A percentile compares a stretch with the other conserved stretches of the same genome.
Conservation (phyloP, 805 yeast genomes). For the Candida anglica region DNA sequence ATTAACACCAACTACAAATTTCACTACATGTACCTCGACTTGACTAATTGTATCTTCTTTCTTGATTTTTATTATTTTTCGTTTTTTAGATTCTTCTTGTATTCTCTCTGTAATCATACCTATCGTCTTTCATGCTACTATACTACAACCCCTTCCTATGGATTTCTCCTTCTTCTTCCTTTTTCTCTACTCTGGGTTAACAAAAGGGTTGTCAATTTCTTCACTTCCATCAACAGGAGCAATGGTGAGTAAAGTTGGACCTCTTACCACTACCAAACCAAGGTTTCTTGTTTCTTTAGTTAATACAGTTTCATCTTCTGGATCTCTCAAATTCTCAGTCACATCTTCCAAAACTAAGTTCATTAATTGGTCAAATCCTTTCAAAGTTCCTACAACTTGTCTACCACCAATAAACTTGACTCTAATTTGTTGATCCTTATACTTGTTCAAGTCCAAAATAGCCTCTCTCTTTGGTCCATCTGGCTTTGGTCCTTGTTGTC, state of each 20-base stretch:
- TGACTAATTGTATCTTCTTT: background rate
- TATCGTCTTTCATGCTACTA: background rate
- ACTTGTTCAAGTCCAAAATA: constrained; percentile 73
- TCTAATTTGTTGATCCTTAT: constrained; percentile 66
- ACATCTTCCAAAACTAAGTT: constrained; percentile 72
- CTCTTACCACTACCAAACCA: constrained; percentile 82
- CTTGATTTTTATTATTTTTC: too few species aligned
- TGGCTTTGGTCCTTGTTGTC: constrained; percentile 17
- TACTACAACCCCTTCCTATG: background rate
- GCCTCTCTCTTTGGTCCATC: constrained; percentile 91
- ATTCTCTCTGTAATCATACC: background rate
- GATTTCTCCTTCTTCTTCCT: background rate
- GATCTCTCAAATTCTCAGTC: constrained; percentile 60
- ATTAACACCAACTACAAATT: too few species aligned
- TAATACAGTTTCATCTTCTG: constrained; percentile 55
- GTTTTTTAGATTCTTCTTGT: background rate
- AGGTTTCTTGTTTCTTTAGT: constrained; percentile 60
- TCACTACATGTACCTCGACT: too few species aligned
- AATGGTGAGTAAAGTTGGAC: constrained; percentile 70
- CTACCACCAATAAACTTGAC: constrained; percentile 87
- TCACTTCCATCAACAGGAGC: constrained; percentile 74
- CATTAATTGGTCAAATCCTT: constrained; percentile 82
- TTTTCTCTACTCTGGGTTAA: constrained; percentile 11
- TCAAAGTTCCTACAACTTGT: constrained; percentile 72
- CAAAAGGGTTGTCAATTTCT: constrained; percentile 67